phyloP scores from a whole-genome alignment of 2,329 filamentous ascomycete genomes.

The Colletotrichum euphorbiae region DNA sequence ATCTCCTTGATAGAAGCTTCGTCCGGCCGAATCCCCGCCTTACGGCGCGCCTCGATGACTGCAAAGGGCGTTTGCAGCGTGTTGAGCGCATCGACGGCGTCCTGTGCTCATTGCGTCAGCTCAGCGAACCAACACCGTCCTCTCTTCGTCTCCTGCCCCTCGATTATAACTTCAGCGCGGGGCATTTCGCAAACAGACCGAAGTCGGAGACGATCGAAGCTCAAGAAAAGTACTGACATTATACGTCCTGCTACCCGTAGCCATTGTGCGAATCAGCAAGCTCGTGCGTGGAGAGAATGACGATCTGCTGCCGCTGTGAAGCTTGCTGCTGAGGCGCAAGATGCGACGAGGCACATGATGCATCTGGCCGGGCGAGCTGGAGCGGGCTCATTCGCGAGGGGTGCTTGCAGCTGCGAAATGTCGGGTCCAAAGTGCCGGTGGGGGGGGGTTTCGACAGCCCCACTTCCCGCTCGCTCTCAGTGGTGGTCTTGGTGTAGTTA shows the following conservation, averaged over 20 bases:
- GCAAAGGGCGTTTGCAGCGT: conserved; percentile 90
- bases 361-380: conserved; percentile 23
- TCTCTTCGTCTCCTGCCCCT: neutral
- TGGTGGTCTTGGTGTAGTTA: neutral
- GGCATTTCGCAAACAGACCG: neutral
- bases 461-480: conserved; percentile 8
- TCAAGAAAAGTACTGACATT: conserved; percentile 25
- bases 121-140: too few relatives aligned
- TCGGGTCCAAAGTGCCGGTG: neutral
- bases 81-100: conserved; percentile 88
- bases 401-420: neutral
- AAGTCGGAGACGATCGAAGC: conserved; percentile 11
- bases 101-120: conserved; percentile 63
- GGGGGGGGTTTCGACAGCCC: conserved; percentile 16
- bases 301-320: neutral
- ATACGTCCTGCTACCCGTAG: conserved; percentile 33
- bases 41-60: conserved; percentile 81
- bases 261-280: conserved; percentile 25
- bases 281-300: too few relatives aligned
- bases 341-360: conserved; percentile 38
- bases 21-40: conserved; percentile 79
- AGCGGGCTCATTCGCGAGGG: neutral
- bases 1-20: conserved; percentile 74
- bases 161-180: neutral
- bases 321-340: conserved; percentile 21